Evolutionary conservation across 225 moss, liverwort and hornwort species (phyloP).

Genomic region (Pseudoscleropodium purum): DNA sequence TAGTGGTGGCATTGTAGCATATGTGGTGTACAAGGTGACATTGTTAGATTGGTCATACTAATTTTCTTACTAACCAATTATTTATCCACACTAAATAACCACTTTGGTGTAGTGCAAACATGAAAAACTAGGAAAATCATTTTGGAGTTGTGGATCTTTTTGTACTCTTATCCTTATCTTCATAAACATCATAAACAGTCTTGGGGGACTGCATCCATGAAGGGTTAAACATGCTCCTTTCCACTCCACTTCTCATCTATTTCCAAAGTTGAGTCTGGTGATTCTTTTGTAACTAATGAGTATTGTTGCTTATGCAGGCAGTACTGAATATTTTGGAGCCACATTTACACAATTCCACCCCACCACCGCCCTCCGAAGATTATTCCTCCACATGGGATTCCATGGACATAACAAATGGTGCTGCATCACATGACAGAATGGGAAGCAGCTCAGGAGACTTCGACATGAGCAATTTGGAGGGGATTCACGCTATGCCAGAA

Average conservation of each 20-base stretch:
- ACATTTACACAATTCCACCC: background rate
- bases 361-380: background rate
- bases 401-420: background rate
- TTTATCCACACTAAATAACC: too few relatives aligned
- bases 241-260: background rate
- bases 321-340: slow-evolving; percentile 11
- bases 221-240: background rate
- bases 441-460: background rate
- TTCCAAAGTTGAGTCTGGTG: background rate
- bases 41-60: too few relatives aligned
- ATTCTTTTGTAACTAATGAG: background rate
- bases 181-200: background rate
- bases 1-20: background rate
- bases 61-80: background rate
- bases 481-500: background rate
- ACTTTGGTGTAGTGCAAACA: background rate
- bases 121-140: background rate
- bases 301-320: background rate
- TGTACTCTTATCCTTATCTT: background rate
- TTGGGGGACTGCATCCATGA: too few relatives aligned
- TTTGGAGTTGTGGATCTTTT: background rate
- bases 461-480: background rate
- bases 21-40: background rate
- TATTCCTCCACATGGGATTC: background rate
- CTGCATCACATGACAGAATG: background rate